A percentile compares a stretch with the other conserved stretches of the same genome.
Conservation (phyloP, 768 basidiomycete genomes). For the Artomyces pyxidatus region DNA sequence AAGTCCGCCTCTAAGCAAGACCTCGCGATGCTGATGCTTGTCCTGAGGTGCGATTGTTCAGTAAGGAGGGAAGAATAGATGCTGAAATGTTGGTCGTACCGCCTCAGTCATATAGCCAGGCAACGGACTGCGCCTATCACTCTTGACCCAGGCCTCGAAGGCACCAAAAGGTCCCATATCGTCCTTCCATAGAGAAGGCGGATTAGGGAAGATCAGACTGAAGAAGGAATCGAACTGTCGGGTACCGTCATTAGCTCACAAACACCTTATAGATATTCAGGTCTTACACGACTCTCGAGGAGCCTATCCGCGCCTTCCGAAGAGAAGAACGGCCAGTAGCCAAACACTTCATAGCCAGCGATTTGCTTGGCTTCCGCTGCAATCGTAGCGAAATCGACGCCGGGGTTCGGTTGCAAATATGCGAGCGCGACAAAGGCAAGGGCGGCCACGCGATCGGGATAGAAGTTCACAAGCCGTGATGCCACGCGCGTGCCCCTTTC, state of each 20-base stretch:
- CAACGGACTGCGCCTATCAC: not conserved
- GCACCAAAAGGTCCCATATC: constrained; percentile 30
- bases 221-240: constrained; percentile 34
- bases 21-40: constrained; percentile 23
- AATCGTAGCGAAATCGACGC: constrained; percentile 15
- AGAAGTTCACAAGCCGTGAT: constrained; percentile 29
- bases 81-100: not conserved
- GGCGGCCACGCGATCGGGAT: constrained; percentile 32
- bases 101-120: not conserved
- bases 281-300: constrained; percentile 31
- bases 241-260: not conserved
- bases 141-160: constrained; percentile 17
- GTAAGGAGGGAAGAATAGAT: not conserved
- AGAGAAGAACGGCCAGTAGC: constrained; percentile 32
- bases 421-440: constrained; percentile 32
- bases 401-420: constrained; percentile 24
- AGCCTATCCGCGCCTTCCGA: constrained; percentile 26
- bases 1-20: constrained; percentile 23
- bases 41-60: not conserved
- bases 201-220: constrained; percentile 24
- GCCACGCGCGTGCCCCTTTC: constrained; percentile 31
- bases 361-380: constrained; percentile 17
- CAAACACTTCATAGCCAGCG: constrained; percentile 23
- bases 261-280: not conserved
- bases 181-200: constrained; percentile 29